Evolutionary conservation across 2,329 filamentous ascomycete species (phyloP).

Genomic region (Beauveria australis): DNA sequence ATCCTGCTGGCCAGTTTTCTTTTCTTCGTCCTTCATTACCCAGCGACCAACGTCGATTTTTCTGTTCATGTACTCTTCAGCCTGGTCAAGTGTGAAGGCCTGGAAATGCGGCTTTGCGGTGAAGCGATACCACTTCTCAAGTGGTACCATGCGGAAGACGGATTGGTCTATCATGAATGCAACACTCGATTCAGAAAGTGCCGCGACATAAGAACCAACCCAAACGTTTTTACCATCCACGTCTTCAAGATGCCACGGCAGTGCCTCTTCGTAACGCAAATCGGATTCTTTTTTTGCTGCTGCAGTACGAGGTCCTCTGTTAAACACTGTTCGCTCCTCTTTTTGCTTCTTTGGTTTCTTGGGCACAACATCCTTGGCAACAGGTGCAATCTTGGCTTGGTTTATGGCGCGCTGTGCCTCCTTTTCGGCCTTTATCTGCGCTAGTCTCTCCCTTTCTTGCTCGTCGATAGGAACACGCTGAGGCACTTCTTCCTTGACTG

Average conservation of each 20-base stretch:
- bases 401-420: constrained; percentile 82
- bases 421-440: constrained; percentile 67
- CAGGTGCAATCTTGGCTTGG: constrained; percentile 86
- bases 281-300: constrained; percentile 68
- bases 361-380: constrained; percentile 48
- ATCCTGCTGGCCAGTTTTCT: constrained; percentile 46
- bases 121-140: constrained; percentile 95
- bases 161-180: constrained; percentile 64
- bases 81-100: constrained; percentile 71
- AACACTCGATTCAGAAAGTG: constrained; percentile 77
- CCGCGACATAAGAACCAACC: constrained; percentile 84
- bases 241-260: constrained; percentile 96
- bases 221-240: constrained; percentile 92
- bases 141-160: constrained; percentile 75
- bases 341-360: constrained; percentile 57
- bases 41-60: constrained; percentile 71
- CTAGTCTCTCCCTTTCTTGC: constrained; percentile 54
- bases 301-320: constrained; percentile 68
- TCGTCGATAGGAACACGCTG: constrained; percentile 40
- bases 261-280: constrained; percentile 84
- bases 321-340: constrained; percentile 80
- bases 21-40: constrained; percentile 63
- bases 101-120: constrained; percentile 72
- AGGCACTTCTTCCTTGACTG: constrained; percentile 51
- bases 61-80: constrained; percentile 74